phyloP scores from a whole-genome alignment of 2,329 filamentous ascomycete species.

The Aspergillus aculeatus region DNA sequence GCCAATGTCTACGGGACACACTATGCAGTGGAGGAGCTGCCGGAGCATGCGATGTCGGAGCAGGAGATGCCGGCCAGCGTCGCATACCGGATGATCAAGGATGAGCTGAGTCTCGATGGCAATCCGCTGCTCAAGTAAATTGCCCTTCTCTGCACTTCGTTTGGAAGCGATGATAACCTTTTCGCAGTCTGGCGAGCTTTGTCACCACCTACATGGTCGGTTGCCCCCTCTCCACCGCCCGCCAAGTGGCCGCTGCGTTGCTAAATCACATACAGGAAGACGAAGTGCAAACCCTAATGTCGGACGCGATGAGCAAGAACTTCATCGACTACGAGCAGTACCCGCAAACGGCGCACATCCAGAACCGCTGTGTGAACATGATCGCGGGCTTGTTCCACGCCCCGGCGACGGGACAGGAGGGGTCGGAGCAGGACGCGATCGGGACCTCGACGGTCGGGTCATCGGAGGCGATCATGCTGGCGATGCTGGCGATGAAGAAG shows the following conservation, averaged over 20 bases:
- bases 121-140: slow-evolving; percentile 66
- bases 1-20: slow-evolving; percentile 79
- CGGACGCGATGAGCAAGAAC: slow-evolving; percentile 69
- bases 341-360: slow-evolving; percentile 60
- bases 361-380: slow-evolving; percentile 67
- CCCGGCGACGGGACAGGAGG: slow-evolving; percentile 51
- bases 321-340: slow-evolving; percentile 69
- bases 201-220: slow-evolving; percentile 66
- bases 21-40: slow-evolving; percentile 78
- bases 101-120: slow-evolving; percentile 64
- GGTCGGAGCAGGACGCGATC: slow-evolving; percentile 55
- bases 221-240: too few relatives aligned
- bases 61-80: slow-evolving; percentile 77
- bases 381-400: slow-evolving; percentile 64
- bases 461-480: slow-evolving; percentile 69
- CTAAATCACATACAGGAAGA: slow-evolving; percentile 45
- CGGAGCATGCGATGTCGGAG: slow-evolving; percentile 80
- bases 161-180: neutral
- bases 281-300: slow-evolving; percentile 63
- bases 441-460: slow-evolving; percentile 70
- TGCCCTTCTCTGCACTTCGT: slow-evolving; percentile 19
- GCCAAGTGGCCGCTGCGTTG: neutral
- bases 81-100: slow-evolving; percentile 64
- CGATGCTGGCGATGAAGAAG: slow-evolving; percentile 72
- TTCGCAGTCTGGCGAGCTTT: slow-evolving; percentile 48